These are phyloP conservation scores for Tetrahymena thermophila DNA, from an alignment of 73 alveolate species.

Conservation along the genomic window DNA sequence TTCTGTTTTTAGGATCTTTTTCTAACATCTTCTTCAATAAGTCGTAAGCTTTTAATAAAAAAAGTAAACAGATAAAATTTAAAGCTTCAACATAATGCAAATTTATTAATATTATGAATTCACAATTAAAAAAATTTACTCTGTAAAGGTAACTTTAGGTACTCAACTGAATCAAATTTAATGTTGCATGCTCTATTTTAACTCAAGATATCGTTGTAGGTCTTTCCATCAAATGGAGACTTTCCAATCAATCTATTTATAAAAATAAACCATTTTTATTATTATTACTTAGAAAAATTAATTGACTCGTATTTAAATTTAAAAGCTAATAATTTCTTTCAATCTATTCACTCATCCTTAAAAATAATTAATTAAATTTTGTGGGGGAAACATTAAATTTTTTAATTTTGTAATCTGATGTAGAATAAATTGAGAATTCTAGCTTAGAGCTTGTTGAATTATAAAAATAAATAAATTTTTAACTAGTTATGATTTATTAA, in stretches of 20 bases:
- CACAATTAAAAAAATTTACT: not conserved
- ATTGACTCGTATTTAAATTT: no score
- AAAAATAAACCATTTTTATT: not conserved
- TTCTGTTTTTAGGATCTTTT: not conserved
- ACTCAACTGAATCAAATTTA: constrained; percentile 10
- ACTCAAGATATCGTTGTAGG: constrained; percentile 57
- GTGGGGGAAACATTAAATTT: not conserved
- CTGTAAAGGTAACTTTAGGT: not conserved
- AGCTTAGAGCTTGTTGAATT: not conserved
- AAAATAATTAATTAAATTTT: no score
- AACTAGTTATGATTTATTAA: not conserved
- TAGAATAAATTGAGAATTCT: not conserved
- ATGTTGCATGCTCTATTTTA: constrained; percentile 62
- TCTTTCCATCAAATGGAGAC: constrained; percentile 73
- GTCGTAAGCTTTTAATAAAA: not conserved
- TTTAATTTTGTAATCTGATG: not conserved
- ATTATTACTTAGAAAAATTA: not conserved
- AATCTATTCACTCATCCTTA: not conserved
- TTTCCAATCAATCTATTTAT: constrained; percentile 56
- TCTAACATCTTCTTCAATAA: not conserved
- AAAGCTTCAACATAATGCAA: not conserved
- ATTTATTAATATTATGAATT: not conserved
- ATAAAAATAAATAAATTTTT: no score
- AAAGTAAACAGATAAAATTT: not conserved
- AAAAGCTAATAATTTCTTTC: no score